phyloP scores from a whole-genome alignment of 768 basidiomycete genomes.

The Mycena maculata region DNA sequence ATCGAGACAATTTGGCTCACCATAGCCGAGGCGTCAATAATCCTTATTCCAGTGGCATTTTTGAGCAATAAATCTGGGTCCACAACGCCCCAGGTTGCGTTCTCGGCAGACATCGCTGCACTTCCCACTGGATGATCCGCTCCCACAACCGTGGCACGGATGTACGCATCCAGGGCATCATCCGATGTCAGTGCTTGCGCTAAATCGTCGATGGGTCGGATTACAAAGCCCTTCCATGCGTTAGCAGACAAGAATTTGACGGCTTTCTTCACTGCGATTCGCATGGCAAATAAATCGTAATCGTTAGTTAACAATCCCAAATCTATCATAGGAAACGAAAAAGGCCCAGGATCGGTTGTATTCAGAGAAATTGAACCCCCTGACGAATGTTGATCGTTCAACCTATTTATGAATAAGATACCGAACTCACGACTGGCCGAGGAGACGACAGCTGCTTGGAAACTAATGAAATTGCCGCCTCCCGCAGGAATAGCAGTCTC shows the following conservation, averaged over 20 bases:
- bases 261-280: conserved; percentile 41
- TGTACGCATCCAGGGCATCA: conserved; percentile 38
- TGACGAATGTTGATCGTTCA: not conserved
- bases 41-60: conserved; percentile 45
- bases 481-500: conserved; percentile 12
- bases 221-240: conserved; percentile 45
- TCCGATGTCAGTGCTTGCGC: conserved; percentile 42
- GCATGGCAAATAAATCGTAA: conserved; percentile 44
- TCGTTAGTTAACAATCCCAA: conserved; percentile 34
- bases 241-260: conserved; percentile 40
- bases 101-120: conserved; percentile 44
- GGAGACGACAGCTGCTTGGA: conserved; percentile 22
- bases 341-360: conserved; percentile 43
- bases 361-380: conserved; percentile 45
- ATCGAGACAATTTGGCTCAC: conserved; percentile 34
- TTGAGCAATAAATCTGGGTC: conserved; percentile 50
- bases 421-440: conserved; percentile 22
- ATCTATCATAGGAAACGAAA: conserved; percentile 43
- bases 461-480: conserved; percentile 25
- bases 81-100: conserved; percentile 46
- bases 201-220: conserved; percentile 32
- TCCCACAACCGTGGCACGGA: conserved; percentile 35
- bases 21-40: conserved; percentile 54
- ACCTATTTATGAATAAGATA: no score
- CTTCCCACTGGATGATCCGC: conserved; percentile 45